Conservation (phyloP, 2,329 filamentous ascomycete genomes). For the Thelonectria olida region DNA sequence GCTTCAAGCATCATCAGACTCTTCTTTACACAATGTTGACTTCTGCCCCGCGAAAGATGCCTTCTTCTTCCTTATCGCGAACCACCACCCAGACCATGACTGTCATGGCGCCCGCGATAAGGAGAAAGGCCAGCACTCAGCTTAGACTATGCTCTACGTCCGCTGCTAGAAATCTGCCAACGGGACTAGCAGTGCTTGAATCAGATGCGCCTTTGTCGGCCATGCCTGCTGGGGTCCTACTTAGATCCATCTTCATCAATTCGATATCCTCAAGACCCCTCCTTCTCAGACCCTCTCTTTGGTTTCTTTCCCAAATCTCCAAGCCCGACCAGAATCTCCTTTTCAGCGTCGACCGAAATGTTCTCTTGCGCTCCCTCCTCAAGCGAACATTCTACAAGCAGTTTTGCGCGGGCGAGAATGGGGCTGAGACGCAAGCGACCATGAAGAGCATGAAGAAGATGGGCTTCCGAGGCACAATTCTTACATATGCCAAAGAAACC, state of each 20-base stretch:
- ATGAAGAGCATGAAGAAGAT: constrained; percentile 55
- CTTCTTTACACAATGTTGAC: constrained; percentile 4
- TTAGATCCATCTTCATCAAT: constrained; percentile 54
- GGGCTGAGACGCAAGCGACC: constrained; percentile 54
- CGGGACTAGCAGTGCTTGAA: neutral
- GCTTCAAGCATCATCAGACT: neutral
- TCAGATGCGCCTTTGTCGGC: constrained; percentile 36
- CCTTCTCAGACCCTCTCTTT: constrained; percentile 49
- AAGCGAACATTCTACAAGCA: constrained; percentile 63
- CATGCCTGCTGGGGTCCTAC: constrained; percentile 47
- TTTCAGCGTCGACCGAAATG: constrained; percentile 59
- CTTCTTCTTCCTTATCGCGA: constrained; percentile 6
- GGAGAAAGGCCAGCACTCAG: neutral
- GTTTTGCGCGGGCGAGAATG: constrained; percentile 64
- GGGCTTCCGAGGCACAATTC: constrained; percentile 64
- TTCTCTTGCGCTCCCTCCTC: constrained; percentile 55
- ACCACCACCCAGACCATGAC: constrained; percentile 1
- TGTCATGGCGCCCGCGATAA: constrained; percentile 7
- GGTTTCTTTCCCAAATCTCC: constrained; percentile 46
- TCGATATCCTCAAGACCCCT: constrained; percentile 56
- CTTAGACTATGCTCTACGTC: constrained; percentile 7
- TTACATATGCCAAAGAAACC: constrained; percentile 61
- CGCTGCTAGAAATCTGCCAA: constrained; percentile 1
- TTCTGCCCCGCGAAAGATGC: constrained; percentile 2
- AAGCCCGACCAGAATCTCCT: constrained; percentile 48